Conservation (phyloP, 1,284 basidiomycete species). For the Cutaneotrichosporon cyanovorans region DNA sequence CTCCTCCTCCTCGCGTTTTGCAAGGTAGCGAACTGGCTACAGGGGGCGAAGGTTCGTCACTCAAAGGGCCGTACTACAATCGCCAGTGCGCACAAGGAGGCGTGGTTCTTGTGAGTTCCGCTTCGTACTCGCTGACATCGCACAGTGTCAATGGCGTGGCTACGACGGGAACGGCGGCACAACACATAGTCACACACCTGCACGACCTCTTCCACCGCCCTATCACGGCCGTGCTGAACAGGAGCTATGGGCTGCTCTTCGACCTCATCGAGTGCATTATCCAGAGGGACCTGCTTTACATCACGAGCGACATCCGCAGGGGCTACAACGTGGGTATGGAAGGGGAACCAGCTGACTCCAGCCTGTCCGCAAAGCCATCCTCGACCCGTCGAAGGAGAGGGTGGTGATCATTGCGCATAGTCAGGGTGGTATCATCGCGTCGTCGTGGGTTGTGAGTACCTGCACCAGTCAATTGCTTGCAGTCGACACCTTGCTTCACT, state of each 20-base stretch:
- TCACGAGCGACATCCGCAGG: conserved; percentile 23
- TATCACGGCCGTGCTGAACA: conserved; percentile 30
- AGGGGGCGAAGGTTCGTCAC: conserved; percentile 2
- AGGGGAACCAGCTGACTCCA: neutral
- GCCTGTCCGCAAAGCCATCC: conserved; percentile 11
- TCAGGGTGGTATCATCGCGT: conserved; percentile 35
- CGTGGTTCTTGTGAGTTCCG: conserved; percentile 30
- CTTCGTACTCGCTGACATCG: neutral
- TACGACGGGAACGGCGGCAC: conserved; percentile 21
- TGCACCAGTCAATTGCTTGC: too few relatives aligned
- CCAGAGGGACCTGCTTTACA: conserved; percentile 29
- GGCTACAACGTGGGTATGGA: conserved; percentile 13
- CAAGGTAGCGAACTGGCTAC: conserved; percentile 2
- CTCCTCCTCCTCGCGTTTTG: conserved; percentile 4
- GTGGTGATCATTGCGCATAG: conserved; percentile 34
- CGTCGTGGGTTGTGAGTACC: conserved; percentile 15
- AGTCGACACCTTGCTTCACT: neutral
- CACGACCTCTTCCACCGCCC: conserved; percentile 23
- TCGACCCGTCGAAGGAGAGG: conserved; percentile 17
- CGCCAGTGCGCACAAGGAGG: conserved; percentile 11
- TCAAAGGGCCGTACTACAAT: conserved; percentile 2
- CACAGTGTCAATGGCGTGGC: conserved; percentile 35
- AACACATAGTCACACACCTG: conserved; percentile 22
- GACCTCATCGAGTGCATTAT: conserved; percentile 35
- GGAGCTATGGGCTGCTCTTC: conserved; percentile 30